phyloP scores from a whole-genome alignment of 164 flowering plant species.

The Nelumbo lutea region DNA sequence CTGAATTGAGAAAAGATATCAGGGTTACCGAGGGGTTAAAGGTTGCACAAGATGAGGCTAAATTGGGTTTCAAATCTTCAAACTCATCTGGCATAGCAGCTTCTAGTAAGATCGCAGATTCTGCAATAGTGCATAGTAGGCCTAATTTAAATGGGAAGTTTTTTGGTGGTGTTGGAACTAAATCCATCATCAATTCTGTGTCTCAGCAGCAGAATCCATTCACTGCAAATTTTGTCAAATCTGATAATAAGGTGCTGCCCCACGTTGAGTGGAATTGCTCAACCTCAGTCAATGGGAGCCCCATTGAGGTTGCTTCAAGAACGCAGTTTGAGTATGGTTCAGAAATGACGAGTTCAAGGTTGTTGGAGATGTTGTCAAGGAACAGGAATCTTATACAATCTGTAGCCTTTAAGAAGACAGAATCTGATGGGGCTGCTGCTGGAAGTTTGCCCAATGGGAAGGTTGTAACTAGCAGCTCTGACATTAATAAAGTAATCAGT shows the following conservation, averaged over 20 bases:
- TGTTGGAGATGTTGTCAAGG: slow-evolving; percentile 32
- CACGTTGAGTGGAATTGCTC: slow-evolving; percentile 41
- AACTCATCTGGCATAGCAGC: slow-evolving; percentile 5
- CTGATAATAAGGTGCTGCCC: slow-evolving; percentile 29
- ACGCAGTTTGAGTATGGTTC: slow-evolving; percentile 30
- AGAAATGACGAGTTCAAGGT: slow-evolving; percentile 29
- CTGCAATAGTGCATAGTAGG: slow-evolving; percentile 25
- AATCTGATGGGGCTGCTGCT: slow-evolving; percentile 27
- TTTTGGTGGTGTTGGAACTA: slow-evolving; percentile 24
- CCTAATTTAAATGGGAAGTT: slow-evolving; percentile 31
- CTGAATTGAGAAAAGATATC: slow-evolving; percentile 26
- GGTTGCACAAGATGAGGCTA: slow-evolving; percentile 5
- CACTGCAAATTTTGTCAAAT: slow-evolving; percentile 23
- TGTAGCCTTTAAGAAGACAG: slow-evolving; percentile 35
- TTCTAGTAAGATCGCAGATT: slow-evolving; percentile 13
- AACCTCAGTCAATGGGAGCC: slow-evolving; percentile 25
- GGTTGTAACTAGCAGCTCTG: slow-evolving; percentile 18
- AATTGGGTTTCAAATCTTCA: slow-evolving; percentile 7
- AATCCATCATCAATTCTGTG: slow-evolving; percentile 2
- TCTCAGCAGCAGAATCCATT: slow-evolving; percentile 29
- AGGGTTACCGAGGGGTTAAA: slow-evolving; percentile 4
- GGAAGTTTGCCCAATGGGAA: slow-evolving; percentile 45
- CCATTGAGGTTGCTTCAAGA: slow-evolving; percentile 20
- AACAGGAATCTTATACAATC: slow-evolving; percentile 27
- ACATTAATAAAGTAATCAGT: slow-evolving; percentile 15